phyloP scores from a whole-genome alignment of 148 eudicot species.

The Diospyros lotus region DNA sequence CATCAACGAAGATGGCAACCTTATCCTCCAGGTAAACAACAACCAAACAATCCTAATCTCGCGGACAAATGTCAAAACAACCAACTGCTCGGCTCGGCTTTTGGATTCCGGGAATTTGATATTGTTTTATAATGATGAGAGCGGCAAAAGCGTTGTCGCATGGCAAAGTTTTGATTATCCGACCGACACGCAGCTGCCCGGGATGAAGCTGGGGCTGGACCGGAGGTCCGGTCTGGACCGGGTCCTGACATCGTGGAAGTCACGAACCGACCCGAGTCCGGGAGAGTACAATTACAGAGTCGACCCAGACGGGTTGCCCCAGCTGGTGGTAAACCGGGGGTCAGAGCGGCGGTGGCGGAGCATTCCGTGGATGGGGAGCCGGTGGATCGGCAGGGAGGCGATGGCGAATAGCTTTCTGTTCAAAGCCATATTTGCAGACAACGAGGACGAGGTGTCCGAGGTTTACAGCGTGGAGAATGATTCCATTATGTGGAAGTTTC shows the following conservation, averaged over 20 bases:
- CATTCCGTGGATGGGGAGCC: constrained; percentile 19
- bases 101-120: constrained; percentile 38
- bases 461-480: no score
- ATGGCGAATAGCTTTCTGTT: no score
- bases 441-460: no score
- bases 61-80: neutral
- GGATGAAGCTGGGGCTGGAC: constrained; percentile 39
- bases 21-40: neutral
- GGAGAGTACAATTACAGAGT: neutral
- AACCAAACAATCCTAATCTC: neutral
- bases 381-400: neutral
- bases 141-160: no score
- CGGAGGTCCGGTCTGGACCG: constrained; percentile 27
- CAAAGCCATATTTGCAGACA: no score
- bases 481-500: no score
- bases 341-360: neutral
- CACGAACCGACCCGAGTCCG: neutral
- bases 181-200: constrained; percentile 19
- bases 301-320: neutral
- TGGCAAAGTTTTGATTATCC: no score
- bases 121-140: constrained; percentile 2
- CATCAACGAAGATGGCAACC: constrained; percentile 13
- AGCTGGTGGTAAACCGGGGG: neutral
- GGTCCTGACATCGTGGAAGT: constrained; percentile 14
- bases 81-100: constrained; percentile 20